phyloP scores from a whole-genome alignment of 257 asterid genomes.

The Avicennia marina region DNA sequence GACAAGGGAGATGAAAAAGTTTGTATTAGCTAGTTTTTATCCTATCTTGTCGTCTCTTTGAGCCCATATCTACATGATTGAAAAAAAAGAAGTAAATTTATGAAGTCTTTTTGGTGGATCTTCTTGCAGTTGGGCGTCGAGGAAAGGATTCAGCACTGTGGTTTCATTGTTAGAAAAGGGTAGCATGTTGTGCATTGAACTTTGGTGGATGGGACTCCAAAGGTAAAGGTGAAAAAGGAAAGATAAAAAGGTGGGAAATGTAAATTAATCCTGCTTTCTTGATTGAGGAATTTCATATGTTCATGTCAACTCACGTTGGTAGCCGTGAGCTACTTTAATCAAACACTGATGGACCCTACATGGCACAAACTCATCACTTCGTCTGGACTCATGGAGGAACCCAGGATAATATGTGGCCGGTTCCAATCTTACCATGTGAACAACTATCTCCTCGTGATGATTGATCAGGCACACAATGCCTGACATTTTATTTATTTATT shows the following conservation, averaged over 20 bases:
- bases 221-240: constrained; percentile 16
- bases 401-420: too few species aligned
- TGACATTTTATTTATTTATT: too few species aligned
- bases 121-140: neutral
- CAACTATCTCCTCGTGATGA: too few species aligned
- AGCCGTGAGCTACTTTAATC: constrained; percentile 12
- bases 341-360: constrained; percentile 14
- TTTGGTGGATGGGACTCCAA: constrained; percentile 10
- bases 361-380: neutral
- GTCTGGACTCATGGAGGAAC: neutral
- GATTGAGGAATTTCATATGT: constrained; percentile 15
- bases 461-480: too few species aligned
- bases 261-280: constrained; percentile 15
- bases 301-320: constrained; percentile 15
- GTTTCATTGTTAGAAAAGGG: constrained; percentile 7
- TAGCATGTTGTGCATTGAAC: neutral
- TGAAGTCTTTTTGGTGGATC: constrained; percentile 11
- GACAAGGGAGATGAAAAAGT: constrained; percentile 10
- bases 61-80: neutral
- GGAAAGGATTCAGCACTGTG: neutral
- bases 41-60: neutral
- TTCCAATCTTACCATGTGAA: too few species aligned
- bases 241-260: constrained; percentile 21
- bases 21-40: constrained; percentile 3
- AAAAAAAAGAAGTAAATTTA: constrained; percentile 1